Conservation (phyloP, 108 stramenopile genomes). For the Licmophora abbreviata region DNA sequence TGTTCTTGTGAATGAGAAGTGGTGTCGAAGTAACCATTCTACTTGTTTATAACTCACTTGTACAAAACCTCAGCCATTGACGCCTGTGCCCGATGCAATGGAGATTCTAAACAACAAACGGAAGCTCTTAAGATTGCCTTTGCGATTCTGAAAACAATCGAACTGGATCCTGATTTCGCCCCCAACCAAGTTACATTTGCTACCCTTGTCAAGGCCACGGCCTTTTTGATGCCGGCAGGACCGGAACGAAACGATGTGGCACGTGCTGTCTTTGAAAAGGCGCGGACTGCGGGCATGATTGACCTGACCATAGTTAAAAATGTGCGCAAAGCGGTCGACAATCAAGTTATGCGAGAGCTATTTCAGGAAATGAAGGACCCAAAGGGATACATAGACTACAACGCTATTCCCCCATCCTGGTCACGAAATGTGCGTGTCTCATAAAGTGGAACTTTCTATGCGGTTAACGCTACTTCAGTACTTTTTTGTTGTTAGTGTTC, state of each 20-base stretch:
- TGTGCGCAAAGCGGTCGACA: conserved; percentile 15
- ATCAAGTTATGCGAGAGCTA: conserved; percentile 1
- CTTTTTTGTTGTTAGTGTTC: no score
- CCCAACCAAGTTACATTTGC: conserved; percentile 14
- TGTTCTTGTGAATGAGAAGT: background rate
- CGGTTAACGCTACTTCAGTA: no score
- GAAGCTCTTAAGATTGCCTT: conserved; percentile 40
- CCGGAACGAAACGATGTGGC: conserved; percentile 20
- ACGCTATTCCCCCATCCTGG: conserved; percentile 22
- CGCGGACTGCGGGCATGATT: conserved; percentile 14
- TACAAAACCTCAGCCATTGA: conserved; percentile 26
- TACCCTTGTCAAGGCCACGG: conserved; percentile 15
- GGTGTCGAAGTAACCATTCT: background rate
- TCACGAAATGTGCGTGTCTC: no score
- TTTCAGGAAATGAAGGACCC: conserved; percentile 7
- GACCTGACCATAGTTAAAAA: conserved; percentile 9
- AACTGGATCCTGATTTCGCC: conserved; percentile 8
- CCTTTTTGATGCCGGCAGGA: conserved; percentile 17
- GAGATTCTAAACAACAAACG: conserved; percentile 19
- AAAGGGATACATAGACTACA: conserved; percentile 18
- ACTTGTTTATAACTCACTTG: background rate
- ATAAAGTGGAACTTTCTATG: no score
- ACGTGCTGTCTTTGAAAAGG: conserved; percentile 30
- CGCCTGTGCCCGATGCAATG: conserved; percentile 32
- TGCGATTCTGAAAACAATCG: conserved; percentile 27